Evolutionary conservation across 2,329 filamentous ascomycete species (phyloP), one percentile per base, ranked within the genome.

Genomic region (Exophiala spinifera): DNA sequence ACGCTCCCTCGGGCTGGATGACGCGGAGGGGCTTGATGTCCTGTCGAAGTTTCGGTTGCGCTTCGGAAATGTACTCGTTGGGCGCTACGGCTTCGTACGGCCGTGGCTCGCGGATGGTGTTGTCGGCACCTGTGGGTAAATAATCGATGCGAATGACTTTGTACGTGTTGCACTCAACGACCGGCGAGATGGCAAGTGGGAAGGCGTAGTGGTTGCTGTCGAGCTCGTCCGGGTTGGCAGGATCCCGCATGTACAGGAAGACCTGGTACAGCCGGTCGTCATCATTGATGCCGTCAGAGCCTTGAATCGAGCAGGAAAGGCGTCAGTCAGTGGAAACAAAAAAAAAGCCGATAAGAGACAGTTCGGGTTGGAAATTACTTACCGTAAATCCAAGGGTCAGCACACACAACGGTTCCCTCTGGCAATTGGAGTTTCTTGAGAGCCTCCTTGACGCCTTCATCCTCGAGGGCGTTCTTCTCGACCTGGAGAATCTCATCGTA

Each of bases 371-470:
- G 3, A 10, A 10, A 10, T 10, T 10, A 39, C 5, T 15, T 71
- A 67, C 79, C 82, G 59, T 89, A 91, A 34, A 88, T 88, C 87
- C 87, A 91, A 0, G 81, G 81, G 59, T 84, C 82, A 47, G 76
- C 74, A 57, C 82, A 78, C 17, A 85, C 73, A 1, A 76, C 75
- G 5, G 80, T 75, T 17, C 80, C 81, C 59, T 79, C 69, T 0
- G 82, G 82, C 0, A 85, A 72, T 53, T 83, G 68, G 56, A 85
- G 61, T 62, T 85, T 85, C 31, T 77, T 78, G 51, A 85, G 76
- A 57, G 82, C 82, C 2, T 78, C 79, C 63, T 82, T 72, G 7
- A 85, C 82, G 2, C 72, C 73, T 23, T 77, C 75, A 59, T 85
- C 79, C 40, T 73, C 73, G 11, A 84, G 69, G n/a, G 76, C 81